Percentiles rank a stretch among this genome's conserved stretches.
These are phyloP conservation scores for Tricholoma sp. DNA, from an alignment of 768 basidiomycete species.

Conservation along the genomic window DNA sequence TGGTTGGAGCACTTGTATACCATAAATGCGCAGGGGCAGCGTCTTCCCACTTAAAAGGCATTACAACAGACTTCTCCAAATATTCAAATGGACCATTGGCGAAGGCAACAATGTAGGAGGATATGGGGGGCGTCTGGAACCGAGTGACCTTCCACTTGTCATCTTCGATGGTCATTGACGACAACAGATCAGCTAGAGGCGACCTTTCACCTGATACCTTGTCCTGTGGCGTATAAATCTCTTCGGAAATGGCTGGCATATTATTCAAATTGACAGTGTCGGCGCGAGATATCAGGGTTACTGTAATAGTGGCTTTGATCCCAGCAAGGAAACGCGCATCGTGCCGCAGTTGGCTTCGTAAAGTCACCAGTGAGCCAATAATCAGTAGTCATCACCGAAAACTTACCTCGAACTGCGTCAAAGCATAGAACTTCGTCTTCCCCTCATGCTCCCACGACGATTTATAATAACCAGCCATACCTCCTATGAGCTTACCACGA, in stretches of 20 bases:
- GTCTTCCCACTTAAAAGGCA: constrained; percentile 76
- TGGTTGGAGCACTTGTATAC: constrained; percentile 30
- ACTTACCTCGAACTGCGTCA: constrained; percentile 85
- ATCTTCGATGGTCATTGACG: constrained; percentile 32
- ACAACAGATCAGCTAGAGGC: constrained; percentile 37
- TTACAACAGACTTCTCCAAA: constrained; percentile 70
- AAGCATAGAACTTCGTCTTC: constrained; percentile 59
- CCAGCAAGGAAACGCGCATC: constrained; percentile 84
- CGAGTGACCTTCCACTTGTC: constrained; percentile 74
- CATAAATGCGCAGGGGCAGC: constrained; percentile 81
- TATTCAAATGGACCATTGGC: constrained; percentile 77
- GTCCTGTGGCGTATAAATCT: constrained; percentile 31
- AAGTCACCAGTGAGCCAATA: constrained; percentile 1
- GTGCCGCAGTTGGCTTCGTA: constrained; percentile 74
- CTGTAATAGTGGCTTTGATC: constrained; percentile 85
- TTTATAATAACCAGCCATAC: constrained; percentile 83
- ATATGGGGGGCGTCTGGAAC: constrained; percentile 84
- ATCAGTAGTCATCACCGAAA: background rate
- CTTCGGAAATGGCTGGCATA: constrained; percentile 73
- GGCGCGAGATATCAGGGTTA: constrained; percentile 75
- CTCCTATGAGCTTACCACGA: constrained; percentile 57
- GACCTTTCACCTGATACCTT: constrained; percentile 21
- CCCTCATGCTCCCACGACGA: constrained; percentile 60
- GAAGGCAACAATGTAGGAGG: constrained; percentile 83
- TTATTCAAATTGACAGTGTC: constrained; percentile 80